Conservation (phyloP, 306 rosid genomes). For the Dryas alaskensis region DNA sequence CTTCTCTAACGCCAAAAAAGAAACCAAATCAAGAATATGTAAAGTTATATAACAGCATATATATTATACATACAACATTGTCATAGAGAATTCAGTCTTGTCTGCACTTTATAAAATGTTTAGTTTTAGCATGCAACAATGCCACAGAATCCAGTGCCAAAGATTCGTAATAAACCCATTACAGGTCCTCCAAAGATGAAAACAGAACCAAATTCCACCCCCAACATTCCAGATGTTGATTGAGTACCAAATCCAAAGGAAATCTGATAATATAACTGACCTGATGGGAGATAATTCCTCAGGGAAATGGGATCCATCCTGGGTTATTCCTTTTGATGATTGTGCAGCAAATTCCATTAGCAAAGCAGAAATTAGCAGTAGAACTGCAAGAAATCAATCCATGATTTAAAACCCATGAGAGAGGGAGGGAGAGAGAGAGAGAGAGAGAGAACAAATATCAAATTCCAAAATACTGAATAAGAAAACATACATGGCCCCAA, state of each 20-base stretch:
- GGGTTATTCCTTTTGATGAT: slow-evolving; percentile 73
- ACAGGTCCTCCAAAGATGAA: not conserved
- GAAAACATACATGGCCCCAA: slow-evolving; percentile 79
- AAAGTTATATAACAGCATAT: not conserved
- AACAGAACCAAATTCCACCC: not conserved
- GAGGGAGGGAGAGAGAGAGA: not conserved
- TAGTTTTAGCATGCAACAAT: slow-evolving; percentile 1
- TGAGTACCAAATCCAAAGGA: not conserved
- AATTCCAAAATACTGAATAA: slow-evolving; percentile 16
- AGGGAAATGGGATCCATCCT: slow-evolving; percentile 38
- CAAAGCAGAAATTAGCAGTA: slow-evolving; percentile 82
- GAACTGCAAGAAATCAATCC: slow-evolving; percentile 45
- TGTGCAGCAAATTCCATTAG: slow-evolving; percentile 93
- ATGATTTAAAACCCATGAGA: slow-evolving; percentile 11
- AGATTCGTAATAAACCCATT: not conserved
- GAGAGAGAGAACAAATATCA: slow-evolving; percentile 10
- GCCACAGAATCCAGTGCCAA: not conserved
- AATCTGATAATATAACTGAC: slow-evolving; percentile 32
- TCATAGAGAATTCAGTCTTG: not conserved
- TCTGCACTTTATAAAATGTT: not conserved
- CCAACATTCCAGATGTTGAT: not conserved
- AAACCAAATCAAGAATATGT: slow-evolving; percentile 12
- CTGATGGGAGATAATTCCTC: slow-evolving; percentile 72
- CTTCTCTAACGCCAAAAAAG: slow-evolving; percentile 46
- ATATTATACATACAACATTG: slow-evolving; percentile 10